phyloP scores from a whole-genome alignment of 139 green algal genomes.

The Trebouxia sp. region DNA sequence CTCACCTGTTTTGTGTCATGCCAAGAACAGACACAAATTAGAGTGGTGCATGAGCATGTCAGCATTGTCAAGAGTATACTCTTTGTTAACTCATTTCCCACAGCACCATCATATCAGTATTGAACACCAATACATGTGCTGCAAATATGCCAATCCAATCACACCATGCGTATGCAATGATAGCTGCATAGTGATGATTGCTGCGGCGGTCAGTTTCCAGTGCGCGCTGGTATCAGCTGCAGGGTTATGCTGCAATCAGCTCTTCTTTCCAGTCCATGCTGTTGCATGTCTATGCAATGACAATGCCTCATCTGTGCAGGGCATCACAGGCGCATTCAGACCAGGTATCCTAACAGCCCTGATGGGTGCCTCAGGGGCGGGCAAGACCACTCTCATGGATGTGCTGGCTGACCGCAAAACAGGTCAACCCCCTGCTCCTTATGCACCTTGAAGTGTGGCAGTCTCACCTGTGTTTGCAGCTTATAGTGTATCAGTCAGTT shows the following conservation, averaged over 20 bases:
- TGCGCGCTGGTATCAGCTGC: not conserved
- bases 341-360: conserved; percentile 53
- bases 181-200: too few species aligned
- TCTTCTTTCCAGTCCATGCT: not conserved
- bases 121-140: too few species aligned
- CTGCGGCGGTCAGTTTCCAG: too few species aligned
- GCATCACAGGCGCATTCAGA: conserved; percentile 33
- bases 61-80: too few species aligned
- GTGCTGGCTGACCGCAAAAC: conserved; percentile 57
- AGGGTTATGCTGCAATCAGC: not conserved
- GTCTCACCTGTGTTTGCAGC: too few species aligned
- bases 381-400: conserved; percentile 68
- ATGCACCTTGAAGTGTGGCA: too few species aligned
- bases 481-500: too few species aligned
- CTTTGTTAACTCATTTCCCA: too few species aligned
- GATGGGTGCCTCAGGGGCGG: conserved; percentile 50
- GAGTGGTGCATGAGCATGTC: not conserved
- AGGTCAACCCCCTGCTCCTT: not conserved
- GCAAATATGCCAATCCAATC: not conserved
- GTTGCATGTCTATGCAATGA: not conserved
- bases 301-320: conserved; percentile 17
- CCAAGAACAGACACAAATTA: not conserved
- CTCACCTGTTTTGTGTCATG: too few species aligned
- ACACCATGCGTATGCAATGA: too few species aligned
- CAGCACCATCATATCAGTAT: too few species aligned